Percentiles rank a stretch among this genome's conserved stretches.
Evolutionary conservation across 75 land plant species (phyloP).

Genomic region (Azolla pinnata): DNA sequence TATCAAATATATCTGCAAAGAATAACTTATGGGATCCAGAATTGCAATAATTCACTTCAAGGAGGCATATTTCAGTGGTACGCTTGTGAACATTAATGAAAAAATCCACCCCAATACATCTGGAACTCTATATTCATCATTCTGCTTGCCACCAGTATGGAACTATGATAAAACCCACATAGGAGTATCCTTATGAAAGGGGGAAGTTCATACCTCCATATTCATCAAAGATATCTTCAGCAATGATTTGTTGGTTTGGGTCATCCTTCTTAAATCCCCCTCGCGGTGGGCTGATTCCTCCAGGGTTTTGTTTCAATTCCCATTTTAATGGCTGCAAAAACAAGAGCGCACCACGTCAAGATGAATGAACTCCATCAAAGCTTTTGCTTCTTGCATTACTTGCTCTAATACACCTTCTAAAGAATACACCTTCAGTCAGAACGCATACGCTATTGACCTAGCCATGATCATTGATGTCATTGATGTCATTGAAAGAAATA

Average conservation of each 20-base stretch:
- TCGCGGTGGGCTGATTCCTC: conserved; percentile 89
- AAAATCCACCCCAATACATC: not conserved
- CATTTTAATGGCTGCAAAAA: conserved; percentile 91
- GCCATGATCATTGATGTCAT: too few relatives aligned
- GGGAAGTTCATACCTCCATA: conserved; percentile 99
- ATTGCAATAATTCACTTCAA: not conserved
- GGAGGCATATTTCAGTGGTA: not conserved
- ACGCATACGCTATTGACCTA: too few relatives aligned
- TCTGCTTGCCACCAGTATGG: not conserved
- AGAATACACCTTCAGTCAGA: too few relatives aligned
- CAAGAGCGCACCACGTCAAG: too few relatives aligned
- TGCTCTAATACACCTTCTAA: too few relatives aligned
- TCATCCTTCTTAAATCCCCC: conserved; percentile 91
- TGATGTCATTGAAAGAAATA: too few relatives aligned
- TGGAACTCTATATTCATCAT: not conserved
- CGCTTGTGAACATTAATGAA: not conserved
- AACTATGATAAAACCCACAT: too few relatives aligned
- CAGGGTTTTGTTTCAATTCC: conserved; percentile 85
- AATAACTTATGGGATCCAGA: too few relatives aligned
- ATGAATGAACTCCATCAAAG: too few relatives aligned
- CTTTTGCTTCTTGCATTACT: too few relatives aligned
- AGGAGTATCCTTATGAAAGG: too few relatives aligned
- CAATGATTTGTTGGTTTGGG: conserved; percentile 93
- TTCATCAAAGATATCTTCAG: conserved; percentile 96
- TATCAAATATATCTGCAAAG: too few relatives aligned